Base-by-base conservation (phyloP, 1,139 yeast species). In the Scheffersomyces titani region DNA sequence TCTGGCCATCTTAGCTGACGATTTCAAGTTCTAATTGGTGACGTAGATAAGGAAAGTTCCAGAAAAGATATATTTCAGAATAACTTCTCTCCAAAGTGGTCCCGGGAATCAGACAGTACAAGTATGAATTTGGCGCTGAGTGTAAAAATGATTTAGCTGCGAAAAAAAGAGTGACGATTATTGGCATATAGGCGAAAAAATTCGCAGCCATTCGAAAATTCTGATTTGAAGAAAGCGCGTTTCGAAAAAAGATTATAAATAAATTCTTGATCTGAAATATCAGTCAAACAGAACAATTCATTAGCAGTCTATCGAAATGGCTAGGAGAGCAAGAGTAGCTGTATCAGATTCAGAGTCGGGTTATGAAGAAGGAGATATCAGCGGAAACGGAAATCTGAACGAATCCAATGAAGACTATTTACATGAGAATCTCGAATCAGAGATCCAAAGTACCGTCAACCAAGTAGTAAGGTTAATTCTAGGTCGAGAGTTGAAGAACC, bases 401-500 rank as follows among this genome's bases (percentile, higher is more conserved):
- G 49, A 46, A n/a, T 46, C 49, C 6, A 20, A 22, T 46, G 49
- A 46, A 9, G 40, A 30, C 40, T 30, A 30, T 16, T 30, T 30
- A 30, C 40, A 30, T 13, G 40, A 30, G 40, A 30, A 30, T 30
- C 16, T 30, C 19, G 61, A 55, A 44, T 51, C 53, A 3, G 62
- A 61, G 21, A 46, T 62, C 13, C 59, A 54, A 21, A 58, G 54
- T 19, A 50, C 52, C 6, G 68, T 69, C 6, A 63, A 61, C 40
- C 65, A 63, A 51, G 65, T 68, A 11, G 61, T 74, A 2, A 59
- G 77, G 51, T 52, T 68, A 11, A 61, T 72, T 6, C 56, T 74
- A 44, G 58, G 68, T 7, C 65, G 71, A 55, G 77, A 72, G 49
- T 57, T 65, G 36, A 69, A 63, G 51, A 71, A 70, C 6, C 70